Evolutionary conservation across 2,329 filamentous ascomycete species (phyloP).

Genomic region (Dendryphion nanum): DNA sequence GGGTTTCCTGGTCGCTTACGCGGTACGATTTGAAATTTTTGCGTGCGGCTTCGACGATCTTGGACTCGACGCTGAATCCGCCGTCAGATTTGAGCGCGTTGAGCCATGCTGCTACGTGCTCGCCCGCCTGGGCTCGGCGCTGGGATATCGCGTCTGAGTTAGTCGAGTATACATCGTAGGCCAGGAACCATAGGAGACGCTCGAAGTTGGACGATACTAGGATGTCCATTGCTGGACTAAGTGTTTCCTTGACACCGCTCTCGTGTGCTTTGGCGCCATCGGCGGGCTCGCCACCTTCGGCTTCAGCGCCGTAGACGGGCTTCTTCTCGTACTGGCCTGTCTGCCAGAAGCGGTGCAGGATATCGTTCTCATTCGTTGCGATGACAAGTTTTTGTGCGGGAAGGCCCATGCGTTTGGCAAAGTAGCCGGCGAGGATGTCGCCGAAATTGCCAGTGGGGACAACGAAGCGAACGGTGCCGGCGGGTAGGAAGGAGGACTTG

Average conservation of each 20-base stretch:
- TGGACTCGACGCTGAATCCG: conserved; percentile 75
- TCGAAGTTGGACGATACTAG: conserved; percentile 96
- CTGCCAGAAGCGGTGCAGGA: conserved; percentile 92
- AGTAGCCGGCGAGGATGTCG: conserved; percentile 90
- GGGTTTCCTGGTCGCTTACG: conserved; percentile 54
- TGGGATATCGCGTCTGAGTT: conserved; percentile 42
- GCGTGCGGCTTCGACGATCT: conserved; percentile 69
- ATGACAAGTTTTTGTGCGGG: conserved; percentile 86
- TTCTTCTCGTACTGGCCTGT: conserved; percentile 88
- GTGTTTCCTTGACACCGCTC: conserved; percentile 82
- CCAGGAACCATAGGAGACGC: conserved; percentile 88
- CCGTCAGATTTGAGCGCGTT: conserved; percentile 75
- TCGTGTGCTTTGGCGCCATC: conserved; percentile 62
- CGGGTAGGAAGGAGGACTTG: conserved; percentile 58
- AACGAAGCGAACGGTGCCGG: conserved; percentile 72
- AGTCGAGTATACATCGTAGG: conserved; percentile 53
- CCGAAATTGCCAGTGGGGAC: conserved; percentile 97
- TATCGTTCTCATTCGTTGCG: conserved; percentile 97
- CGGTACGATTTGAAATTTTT: conserved; percentile 78
- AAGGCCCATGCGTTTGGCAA: conserved; percentile 85
- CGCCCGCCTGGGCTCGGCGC: conserved; percentile 56
- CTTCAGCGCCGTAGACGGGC: conserved; percentile 56
- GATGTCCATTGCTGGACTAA: conserved; percentile 97
- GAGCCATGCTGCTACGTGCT: conserved; percentile 77
- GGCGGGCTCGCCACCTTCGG: conserved; percentile 54